Conservation (phyloP, 257 asterid species). For the Nicotiana benthamiana region DNA sequence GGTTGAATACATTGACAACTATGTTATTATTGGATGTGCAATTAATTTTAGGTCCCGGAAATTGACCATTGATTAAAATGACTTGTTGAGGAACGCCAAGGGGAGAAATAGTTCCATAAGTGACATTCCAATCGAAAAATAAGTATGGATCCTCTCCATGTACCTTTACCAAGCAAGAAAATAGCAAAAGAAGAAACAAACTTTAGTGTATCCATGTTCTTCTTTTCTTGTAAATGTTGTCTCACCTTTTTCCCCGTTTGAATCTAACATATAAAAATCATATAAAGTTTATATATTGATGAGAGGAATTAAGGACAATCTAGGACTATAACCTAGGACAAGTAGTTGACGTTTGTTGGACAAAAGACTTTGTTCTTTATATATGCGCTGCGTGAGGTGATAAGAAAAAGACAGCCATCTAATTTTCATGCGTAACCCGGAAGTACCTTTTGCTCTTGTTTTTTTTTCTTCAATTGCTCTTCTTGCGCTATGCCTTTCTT, state of each 20-base stretch:
- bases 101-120: slow-evolving; percentile 1
- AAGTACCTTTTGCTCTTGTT: not conserved
- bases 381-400: not conserved
- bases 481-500: not conserved
- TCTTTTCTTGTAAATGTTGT: not conserved
- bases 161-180: not conserved
- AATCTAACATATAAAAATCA: not conserved
- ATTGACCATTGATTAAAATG: slow-evolving; percentile 5
- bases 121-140: slow-evolving; percentile 1
- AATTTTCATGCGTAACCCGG: not conserved
- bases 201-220: not conserved
- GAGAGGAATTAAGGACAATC: not conserved
- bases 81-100: slow-evolving; percentile 12
- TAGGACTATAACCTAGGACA: not conserved
- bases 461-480: not conserved
- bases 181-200: not conserved
- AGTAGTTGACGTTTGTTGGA: not conserved
- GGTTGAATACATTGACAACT: not conserved
- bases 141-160: slow-evolving; percentile 7
- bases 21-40: not conserved
- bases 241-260: not conserved
- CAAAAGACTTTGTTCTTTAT: not conserved
- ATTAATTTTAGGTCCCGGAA: slow-evolving; percentile 5
- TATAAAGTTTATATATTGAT: not conserved
- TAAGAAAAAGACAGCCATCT: not conserved